Percentiles rank a stretch among this genome's conserved stretches.
Conservation (phyloP, 805 yeast species). For the Scheffersomyces spartinae region DNA sequence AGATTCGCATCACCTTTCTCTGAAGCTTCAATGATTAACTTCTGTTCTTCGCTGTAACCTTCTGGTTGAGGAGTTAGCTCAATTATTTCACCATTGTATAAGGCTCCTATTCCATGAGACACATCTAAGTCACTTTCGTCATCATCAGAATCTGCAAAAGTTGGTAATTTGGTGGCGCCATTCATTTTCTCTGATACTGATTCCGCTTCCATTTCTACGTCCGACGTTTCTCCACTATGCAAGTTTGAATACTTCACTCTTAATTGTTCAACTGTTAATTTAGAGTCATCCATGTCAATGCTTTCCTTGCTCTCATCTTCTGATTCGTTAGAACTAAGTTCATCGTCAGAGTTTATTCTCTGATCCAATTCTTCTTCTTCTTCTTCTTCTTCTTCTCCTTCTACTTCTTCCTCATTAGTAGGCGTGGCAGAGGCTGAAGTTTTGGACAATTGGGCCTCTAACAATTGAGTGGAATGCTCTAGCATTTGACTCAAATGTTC, state of each 20-base stretch:
- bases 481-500: constrained; percentile 79
- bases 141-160: constrained; percentile 9
- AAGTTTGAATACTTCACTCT: constrained; percentile 42
- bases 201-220: constrained; percentile 1
- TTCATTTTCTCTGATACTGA: constrained; percentile 3
- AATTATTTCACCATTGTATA: too few species aligned
- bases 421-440: constrained; percentile 16
- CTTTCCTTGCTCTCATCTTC: constrained; percentile 8
- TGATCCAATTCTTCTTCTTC: constrained; percentile 13
- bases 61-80: constrained; percentile 1
- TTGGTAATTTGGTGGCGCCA: constrained; percentile 11
- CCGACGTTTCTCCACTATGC: constrained; percentile 9
- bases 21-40: constrained; percentile 13
- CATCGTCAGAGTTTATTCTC: constrained; percentile 14
- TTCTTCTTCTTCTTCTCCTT: constrained; percentile 11
- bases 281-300: constrained; percentile 30
- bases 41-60: constrained; percentile 24
- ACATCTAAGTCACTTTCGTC: too few species aligned
- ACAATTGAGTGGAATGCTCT: constrained; percentile 80
- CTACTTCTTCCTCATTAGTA: constrained; percentile 10
- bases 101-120: too few species aligned
- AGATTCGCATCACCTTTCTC: constrained; percentile 7
- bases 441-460: constrained; percentile 70
- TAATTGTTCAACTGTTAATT: constrained; percentile 44
- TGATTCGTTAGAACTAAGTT: constrained; percentile 9